phyloP scores from a whole-genome alignment of 768 basidiomycete species.

The Xerocomellus intermedius region DNA sequence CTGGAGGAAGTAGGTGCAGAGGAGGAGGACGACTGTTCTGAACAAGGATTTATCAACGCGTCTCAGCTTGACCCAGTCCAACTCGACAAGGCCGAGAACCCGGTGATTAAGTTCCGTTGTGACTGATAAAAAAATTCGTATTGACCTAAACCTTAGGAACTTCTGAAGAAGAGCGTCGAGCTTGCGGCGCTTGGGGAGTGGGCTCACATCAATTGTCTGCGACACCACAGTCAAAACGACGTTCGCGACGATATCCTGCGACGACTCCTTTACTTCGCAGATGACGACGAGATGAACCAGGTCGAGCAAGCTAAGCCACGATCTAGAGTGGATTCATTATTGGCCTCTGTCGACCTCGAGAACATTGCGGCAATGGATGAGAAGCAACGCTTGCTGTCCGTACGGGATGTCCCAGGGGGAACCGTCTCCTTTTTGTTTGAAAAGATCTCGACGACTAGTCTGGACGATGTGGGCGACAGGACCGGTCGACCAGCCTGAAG shows the following conservation, averaged over 20 bases:
- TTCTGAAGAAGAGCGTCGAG: constrained; percentile 63
- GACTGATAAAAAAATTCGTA: neutral
- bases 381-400: constrained; percentile 33
- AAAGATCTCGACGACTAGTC: constrained; percentile 38
- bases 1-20: constrained; percentile 29
- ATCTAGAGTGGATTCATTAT: constrained; percentile 33
- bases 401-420: constrained; percentile 57
- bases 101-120: constrained; percentile 38
- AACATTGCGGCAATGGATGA: constrained; percentile 41
- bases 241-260: constrained; percentile 69
- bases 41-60: constrained; percentile 60
- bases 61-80: constrained; percentile 54
- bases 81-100: constrained; percentile 48
- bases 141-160: constrained; percentile 42
- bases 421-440: constrained; percentile 78
- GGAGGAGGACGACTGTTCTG: constrained; percentile 29
- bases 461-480: constrained; percentile 4
- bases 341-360: constrained; percentile 49
- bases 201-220: constrained; percentile 80
- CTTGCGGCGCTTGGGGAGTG: constrained; percentile 77
- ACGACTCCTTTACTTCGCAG: constrained; percentile 36
- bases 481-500: constrained; percentile 1
- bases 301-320: constrained; percentile 14
- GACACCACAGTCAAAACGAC: constrained; percentile 39
- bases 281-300: constrained; percentile 12